Evolutionary conservation across 129 eudicot genomes (phyloP), one percentile per base, ranked within the genome.

Genomic region (Flaveria ramosissima): DNA sequence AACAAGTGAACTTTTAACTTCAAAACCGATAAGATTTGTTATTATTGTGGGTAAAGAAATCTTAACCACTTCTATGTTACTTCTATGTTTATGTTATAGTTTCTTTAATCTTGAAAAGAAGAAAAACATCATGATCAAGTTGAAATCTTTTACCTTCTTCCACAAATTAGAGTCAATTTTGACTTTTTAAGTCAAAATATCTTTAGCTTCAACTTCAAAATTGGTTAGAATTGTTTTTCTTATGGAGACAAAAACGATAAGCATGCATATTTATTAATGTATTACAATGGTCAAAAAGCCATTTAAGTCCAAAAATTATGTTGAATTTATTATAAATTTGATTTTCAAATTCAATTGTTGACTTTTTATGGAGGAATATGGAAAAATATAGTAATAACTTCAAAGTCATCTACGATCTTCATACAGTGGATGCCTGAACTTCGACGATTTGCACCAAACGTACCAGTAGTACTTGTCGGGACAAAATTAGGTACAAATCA

Each of bases 361-460:
- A 84, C 59, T 84, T 10, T 41, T n/a, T 56, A 20, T 10, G 65
- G 6, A 32, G 1, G 16, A 59, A 21, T 32, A 4, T 53, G 15
- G 65, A 8, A 21, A 23, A 59, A 23, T 59, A 19, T 53, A 53
- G 60, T 53, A 23, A 59, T 59, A 11, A 20, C 60, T 59, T 53
- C 24, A 53, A 78, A 60, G 48, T 74, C 27, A 61, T 26, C 55
- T 80, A 51, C 61, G 30, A 2, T 41, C 45, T 80, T 57, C 30
- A 46, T 68, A 55, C 91, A 94, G 99, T 94, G 99, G 99, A 91
- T 91, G 97, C 97, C 99, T 11, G 99, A 94, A 67, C 99, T 94
- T 73, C 97, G 99, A 52, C 85, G 97, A 52, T 93, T 90, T 66
- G 98, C 98, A 16, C 98, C 98, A 53, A 85, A 93, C 74, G 98